These are phyloP conservation scores for Neonectria magnoliae DNA, from an alignment of 2,329 filamentous ascomycete genomes.

Conservation along the genomic window DNA sequence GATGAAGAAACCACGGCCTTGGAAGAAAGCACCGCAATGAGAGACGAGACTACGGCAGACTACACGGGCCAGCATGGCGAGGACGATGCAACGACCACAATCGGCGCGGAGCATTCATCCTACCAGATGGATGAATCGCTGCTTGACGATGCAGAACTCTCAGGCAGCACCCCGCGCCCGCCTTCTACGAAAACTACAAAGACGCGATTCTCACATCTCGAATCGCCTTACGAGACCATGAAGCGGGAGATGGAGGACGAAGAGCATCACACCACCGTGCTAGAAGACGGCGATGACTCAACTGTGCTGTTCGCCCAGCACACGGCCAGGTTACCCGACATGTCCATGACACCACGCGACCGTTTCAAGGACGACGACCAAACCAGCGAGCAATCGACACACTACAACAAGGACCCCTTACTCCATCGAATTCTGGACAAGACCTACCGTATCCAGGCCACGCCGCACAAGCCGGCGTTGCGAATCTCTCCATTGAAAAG, in stretches of 20 bases:
- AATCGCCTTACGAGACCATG: constrained; percentile 80
- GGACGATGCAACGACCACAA: constrained; percentile 51
- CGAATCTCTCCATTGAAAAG: constrained; percentile 59
- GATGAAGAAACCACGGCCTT: constrained; percentile 66
- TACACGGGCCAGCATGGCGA: constrained; percentile 55
- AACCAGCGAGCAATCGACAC: constrained; percentile 48
- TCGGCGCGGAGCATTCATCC: constrained; percentile 47
- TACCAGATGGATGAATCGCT: constrained; percentile 69
- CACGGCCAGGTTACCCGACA: constrained; percentile 66
- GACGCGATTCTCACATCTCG: constrained; percentile 70
- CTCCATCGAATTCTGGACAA: constrained; percentile 95
- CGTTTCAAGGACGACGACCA: constrained; percentile 46
- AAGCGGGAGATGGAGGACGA: constrained; percentile 71
- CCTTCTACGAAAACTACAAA: constrained; percentile 61
- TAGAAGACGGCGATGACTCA: constrained; percentile 55
- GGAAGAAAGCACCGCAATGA: constrained; percentile 64
- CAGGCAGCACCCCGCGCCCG: constrained; percentile 74
- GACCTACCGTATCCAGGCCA: constrained; percentile 93
- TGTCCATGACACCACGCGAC: constrained; percentile 69
- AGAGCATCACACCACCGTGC: constrained; percentile 49
- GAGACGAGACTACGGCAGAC: constrained; percentile 65
- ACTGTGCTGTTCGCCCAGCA: constrained; percentile 62
- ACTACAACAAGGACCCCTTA: constrained; percentile 73
- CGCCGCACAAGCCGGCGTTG: constrained; percentile 72
- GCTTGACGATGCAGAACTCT: constrained; percentile 70